Evolutionary conservation across 345 rosid genomes (phyloP).

Genomic region (Ailanthus altissimus): DNA sequence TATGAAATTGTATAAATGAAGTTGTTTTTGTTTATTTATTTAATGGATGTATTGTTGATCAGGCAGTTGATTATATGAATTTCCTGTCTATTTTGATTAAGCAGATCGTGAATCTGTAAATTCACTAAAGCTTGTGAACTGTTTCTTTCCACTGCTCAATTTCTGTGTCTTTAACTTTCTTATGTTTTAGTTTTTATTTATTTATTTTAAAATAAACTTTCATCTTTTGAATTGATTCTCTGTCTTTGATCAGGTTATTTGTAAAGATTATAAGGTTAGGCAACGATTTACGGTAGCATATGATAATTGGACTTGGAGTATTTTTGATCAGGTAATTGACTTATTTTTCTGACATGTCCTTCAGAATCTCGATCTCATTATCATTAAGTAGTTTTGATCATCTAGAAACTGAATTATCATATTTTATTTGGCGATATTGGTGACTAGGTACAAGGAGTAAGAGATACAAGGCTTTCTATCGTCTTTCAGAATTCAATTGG

Average conservation of each 20-base stretch:
- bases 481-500: constrained; percentile 11
- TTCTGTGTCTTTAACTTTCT: background rate
- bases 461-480: constrained; percentile 8
- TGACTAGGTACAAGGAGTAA: constrained; percentile 24
- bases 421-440: constrained; percentile 19
- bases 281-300: background rate
- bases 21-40: background rate
- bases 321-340: constrained; percentile 47
- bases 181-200: background rate
- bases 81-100: background rate
- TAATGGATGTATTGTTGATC: constrained; percentile 5
- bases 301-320: constrained; percentile 21
- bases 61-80: background rate
- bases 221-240: constrained; percentile 16
- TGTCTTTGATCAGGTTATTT: constrained; percentile 30
- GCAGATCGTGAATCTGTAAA: constrained; percentile 2
- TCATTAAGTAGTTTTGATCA: background rate
- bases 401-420: constrained; percentile 15
- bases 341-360: constrained; percentile 13
- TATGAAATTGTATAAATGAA: background rate
- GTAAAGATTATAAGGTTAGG: constrained; percentile 21
- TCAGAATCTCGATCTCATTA: constrained; percentile 22
- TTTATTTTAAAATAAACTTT: background rate
- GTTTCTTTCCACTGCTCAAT: constrained; percentile 2
- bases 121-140: background rate